phyloP scores from a whole-genome alignment of 495 filamentous ascomycete genomes.

The Tuber melanosporum region DNA sequence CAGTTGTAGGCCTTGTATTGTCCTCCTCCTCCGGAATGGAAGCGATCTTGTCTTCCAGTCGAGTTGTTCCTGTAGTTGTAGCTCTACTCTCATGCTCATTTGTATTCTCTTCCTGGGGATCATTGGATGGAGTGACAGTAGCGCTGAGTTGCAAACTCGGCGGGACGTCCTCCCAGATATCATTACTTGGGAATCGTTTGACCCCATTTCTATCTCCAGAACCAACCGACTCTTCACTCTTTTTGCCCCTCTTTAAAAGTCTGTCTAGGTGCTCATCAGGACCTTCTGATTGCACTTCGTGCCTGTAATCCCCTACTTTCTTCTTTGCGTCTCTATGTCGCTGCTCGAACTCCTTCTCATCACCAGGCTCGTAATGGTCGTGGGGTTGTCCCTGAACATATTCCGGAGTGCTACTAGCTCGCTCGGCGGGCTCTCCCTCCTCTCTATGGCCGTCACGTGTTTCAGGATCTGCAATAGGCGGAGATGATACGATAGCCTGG shows the following conservation, averaged over 20 bases:
- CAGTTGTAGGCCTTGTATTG: slow-evolving; percentile 41
- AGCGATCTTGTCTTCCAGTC: slow-evolving; percentile 30
- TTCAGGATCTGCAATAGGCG: slow-evolving; percentile 55
- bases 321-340: slow-evolving; percentile 41
- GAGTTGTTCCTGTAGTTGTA: slow-evolving; percentile 32
- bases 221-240: slow-evolving; percentile 41
- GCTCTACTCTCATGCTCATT: slow-evolving; percentile 35
- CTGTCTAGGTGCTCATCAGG: slow-evolving; percentile 44
- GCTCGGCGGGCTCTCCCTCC: slow-evolving; percentile 45
- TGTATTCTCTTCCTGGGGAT: slow-evolving; percentile 47
- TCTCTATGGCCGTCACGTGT: slow-evolving; percentile 49
- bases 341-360: slow-evolving; percentile 42
- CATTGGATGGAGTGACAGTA: slow-evolving; percentile 53
- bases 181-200: slow-evolving; percentile 80
- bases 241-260: slow-evolving; percentile 46
- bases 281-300: slow-evolving; percentile 22
- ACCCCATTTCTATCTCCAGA: slow-evolving; percentile 47
- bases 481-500: slow-evolving; percentile 74
- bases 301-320: slow-evolving; percentile 43
- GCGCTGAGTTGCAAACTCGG: slow-evolving; percentile 75
- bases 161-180: slow-evolving; percentile 95
- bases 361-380: slow-evolving; percentile 44
- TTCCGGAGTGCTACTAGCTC: slow-evolving; percentile 29
- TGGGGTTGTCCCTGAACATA: slow-evolving; percentile 38
- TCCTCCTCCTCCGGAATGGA: slow-evolving; percentile 12